These are phyloP conservation scores for Skeletonema potamos DNA, from an alignment of 108 stramenopile genomes.

Conservation along the genomic window DNA sequence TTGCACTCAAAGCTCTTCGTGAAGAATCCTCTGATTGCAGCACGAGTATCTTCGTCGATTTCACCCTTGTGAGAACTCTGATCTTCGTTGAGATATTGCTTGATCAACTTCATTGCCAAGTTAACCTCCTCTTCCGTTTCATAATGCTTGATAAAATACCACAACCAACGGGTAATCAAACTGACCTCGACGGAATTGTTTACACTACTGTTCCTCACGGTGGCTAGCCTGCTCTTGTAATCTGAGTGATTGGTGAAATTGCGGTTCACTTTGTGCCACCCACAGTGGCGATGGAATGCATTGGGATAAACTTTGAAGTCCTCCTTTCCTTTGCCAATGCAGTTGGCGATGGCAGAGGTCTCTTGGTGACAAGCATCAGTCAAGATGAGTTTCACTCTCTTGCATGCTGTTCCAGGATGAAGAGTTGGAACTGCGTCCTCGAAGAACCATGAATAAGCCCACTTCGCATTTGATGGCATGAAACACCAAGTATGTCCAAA, in stretches of 20 bases:
- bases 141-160: neutral
- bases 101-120: no score
- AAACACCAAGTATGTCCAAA: constrained; percentile 5
- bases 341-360: neutral
- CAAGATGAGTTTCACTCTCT: neutral
- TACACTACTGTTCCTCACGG: neutral
- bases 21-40: no score
- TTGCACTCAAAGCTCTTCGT: no score
- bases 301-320: neutral
- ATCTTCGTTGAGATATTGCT: no score
- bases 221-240: neutral
- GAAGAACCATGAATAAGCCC: neutral
- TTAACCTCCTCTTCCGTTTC: no score
- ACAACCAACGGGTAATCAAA: neutral
- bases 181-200: neutral
- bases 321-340: neutral
- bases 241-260: neutral
- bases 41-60: no score
- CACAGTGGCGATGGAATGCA: neutral
- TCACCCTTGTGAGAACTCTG: no score
- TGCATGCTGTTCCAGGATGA: neutral
- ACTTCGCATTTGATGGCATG: neutral
- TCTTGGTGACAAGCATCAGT: neutral
- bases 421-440: neutral
- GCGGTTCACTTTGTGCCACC: neutral